Evolutionary conservation across 495 filamentous ascomycete genomes (phyloP), one percentile per base, ranked within the genome.

Genomic region (Penicillium steckii): DNA sequence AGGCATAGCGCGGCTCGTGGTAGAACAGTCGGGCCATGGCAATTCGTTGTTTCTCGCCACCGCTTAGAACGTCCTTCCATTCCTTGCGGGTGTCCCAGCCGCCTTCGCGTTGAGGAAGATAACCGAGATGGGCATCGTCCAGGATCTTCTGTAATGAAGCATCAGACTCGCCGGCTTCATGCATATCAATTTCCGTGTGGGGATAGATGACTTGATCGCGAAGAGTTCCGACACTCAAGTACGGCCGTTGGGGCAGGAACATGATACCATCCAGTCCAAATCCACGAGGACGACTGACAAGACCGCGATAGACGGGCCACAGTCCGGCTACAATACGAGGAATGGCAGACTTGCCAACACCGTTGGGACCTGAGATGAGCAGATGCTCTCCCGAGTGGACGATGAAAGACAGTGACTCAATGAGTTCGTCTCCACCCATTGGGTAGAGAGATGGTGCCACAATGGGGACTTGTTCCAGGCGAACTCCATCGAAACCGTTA

Each of bases 201-300:
- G 95, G 95, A 55, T 99, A 99, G 68, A 97, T 96, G 52, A 99
- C 91, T 68, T 99, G 95, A 55, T 99, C 95, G 7, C 93, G 83
- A 7, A 99, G 77, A 3, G 95, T 99, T n/a, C 95, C 95, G 30
- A 93, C 86, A 64, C 86, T 90, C 17, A 97, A 81, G 63, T 99
- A 99, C 0, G 93, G 91, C 10, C 92, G 80, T 66, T 99, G 95
- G 1, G 95, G 92, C 33, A 97, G 83, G 76, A 97, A 96, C 92
- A 99, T 97, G 70, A 97, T 91, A 35, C 95, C 95, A 48, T 95
- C 92, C 51, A 87, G 75, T 22, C 91, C 94, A 23, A 85, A 80
- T 17, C 72, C 77, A 53, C 93, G 85, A 1, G 95, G 95, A 0
- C 90, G 85, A 47, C 86, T 91, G 25, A 96, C 90, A 5, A 99